Evolutionary conservation across 1,139 yeast species (phyloP).

Genomic region (Blastobotrys capitulatus): DNA sequence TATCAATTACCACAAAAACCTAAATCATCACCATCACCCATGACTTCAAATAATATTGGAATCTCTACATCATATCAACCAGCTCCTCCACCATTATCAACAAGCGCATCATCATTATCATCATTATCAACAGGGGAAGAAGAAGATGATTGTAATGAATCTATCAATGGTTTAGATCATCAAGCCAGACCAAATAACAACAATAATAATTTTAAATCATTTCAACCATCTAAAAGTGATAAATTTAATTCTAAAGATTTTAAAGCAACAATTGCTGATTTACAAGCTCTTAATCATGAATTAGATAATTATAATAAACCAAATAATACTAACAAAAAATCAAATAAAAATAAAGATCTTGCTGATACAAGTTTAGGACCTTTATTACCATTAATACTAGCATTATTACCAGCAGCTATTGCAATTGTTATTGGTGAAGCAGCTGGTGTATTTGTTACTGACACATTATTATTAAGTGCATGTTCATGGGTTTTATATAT

Average conservation of each 20-base stretch:
- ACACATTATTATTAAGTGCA: constrained; percentile 21
- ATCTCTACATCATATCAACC: too few relatives aligned
- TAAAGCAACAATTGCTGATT: neutral
- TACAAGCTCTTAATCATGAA: neutral
- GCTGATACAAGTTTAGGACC: neutral
- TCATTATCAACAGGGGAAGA: too few relatives aligned
- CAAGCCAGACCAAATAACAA: neutral
- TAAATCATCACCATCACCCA: neutral
- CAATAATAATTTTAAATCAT: neutral
- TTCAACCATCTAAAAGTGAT: neutral
- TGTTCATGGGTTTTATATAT: constrained; percentile 25
- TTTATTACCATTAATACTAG: constrained; percentile 20
- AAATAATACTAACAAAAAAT: neutral
- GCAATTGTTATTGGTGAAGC: constrained; percentile 21
- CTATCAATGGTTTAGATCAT: too few relatives aligned
- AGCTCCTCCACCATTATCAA: neutral
- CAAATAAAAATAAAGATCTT: too few relatives aligned
- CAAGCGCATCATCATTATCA: neutral
- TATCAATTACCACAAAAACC: neutral
- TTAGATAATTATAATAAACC: neutral
- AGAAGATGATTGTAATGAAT: too few relatives aligned
- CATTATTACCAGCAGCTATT: constrained; percentile 24
- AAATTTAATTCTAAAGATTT: neutral
- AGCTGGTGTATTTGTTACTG: constrained; percentile 23
- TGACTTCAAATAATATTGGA: too few relatives aligned